Percentiles rank a stretch among this genome's conserved stretches.
Conservation (phyloP, 1,284 basidiomycete genomes). For the Microbotryum scabiosae region DNA sequence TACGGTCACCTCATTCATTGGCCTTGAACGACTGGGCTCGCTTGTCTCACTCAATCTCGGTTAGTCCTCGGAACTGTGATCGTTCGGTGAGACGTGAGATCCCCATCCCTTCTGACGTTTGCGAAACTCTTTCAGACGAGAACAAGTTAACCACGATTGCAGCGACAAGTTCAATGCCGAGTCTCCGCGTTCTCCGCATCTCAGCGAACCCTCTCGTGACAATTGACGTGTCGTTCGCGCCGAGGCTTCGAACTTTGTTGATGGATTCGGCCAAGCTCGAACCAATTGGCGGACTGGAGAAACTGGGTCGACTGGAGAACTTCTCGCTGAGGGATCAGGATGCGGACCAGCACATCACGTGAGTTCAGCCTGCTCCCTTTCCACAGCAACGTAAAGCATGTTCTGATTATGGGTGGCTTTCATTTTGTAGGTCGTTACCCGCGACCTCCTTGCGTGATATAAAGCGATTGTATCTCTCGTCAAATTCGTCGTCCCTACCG, state of each 20-base stretch:
- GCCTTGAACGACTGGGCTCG: conserved; percentile 55
- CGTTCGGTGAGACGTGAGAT: background rate
- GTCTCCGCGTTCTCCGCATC: conserved; percentile 71
- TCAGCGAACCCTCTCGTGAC: conserved; percentile 69
- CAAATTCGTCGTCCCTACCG: conserved; percentile 47
- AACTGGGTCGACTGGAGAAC: conserved; percentile 69
- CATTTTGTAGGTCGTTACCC: conserved; percentile 41
- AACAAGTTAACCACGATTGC: conserved; percentile 50
- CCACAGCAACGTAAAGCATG: background rate
- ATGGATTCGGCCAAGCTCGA: conserved; percentile 74
- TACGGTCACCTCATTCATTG: conserved; percentile 53
- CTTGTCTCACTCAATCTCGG: conserved; percentile 70
- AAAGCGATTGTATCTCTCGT: conserved; percentile 87
- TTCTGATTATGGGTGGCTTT: background rate
- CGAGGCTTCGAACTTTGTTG: conserved; percentile 73
- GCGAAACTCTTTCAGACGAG: conserved; percentile 51
- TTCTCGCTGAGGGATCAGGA: conserved; percentile 84
- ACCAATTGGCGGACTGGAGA: conserved; percentile 45
- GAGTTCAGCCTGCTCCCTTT: conserved; percentile 41
- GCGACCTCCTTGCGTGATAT: conserved; percentile 74
- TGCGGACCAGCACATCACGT: conserved; percentile 53
- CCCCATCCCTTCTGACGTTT: background rate
- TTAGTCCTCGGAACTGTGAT: conserved; percentile 41
- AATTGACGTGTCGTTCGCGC: conserved; percentile 60
- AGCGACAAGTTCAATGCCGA: conserved; percentile 46